Percentiles rank a stretch among this genome's conserved stretches.
Conservation (phyloP, 2,329 filamentous ascomycete species). For the Beauveria rudraprayagi region DNA sequence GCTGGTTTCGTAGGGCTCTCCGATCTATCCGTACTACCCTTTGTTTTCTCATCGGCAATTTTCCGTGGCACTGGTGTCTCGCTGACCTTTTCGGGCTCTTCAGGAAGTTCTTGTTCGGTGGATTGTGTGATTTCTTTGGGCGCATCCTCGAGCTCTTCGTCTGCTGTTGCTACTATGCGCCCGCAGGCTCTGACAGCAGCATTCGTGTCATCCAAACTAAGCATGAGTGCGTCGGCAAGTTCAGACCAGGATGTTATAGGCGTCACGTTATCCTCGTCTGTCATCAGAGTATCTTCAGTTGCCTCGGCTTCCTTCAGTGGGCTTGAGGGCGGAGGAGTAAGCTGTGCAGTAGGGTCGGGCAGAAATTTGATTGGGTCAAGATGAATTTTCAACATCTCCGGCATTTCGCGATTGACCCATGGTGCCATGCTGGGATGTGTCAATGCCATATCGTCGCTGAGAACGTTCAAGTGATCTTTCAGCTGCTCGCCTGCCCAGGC, state of each 20-base stretch:
- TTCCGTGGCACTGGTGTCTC: slow-evolving; percentile 8
- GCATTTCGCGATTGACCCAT: slow-evolving; percentile 45
- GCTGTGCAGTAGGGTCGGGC: slow-evolving; percentile 39
- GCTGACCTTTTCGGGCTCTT: slow-evolving; percentile 14
- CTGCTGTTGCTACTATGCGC: slow-evolving; percentile 18
- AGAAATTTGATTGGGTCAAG: slow-evolving; percentile 57
- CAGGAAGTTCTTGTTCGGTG: background rate
- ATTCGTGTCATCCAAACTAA: background rate
- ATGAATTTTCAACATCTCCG: slow-evolving; percentile 41
- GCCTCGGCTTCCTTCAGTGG: background rate
- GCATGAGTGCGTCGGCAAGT: background rate
- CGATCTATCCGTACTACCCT: slow-evolving; percentile 15
- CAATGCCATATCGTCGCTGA: slow-evolving; percentile 48
- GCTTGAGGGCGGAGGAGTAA: slow-evolving; percentile 25
- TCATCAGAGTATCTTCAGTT: background rate
- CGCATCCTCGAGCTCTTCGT: slow-evolving; percentile 17
- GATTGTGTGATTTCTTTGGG: background rate
- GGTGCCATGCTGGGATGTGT: slow-evolving; percentile 54
- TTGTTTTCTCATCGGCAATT: slow-evolving; percentile 17
- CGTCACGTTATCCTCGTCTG: background rate
- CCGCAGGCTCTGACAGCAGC: slow-evolving; percentile 21
- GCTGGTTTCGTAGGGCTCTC: slow-evolving; percentile 21
- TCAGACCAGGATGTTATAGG: slow-evolving; percentile 3
- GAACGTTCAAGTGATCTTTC: slow-evolving; percentile 43
- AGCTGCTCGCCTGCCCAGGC: slow-evolving; percentile 55